Evolutionary conservation across 2,329 filamentous ascomycete species (phyloP), one percentile per base, ranked within the genome.

Genomic region (Phaeosphaeriaceae sp.): DNA sequence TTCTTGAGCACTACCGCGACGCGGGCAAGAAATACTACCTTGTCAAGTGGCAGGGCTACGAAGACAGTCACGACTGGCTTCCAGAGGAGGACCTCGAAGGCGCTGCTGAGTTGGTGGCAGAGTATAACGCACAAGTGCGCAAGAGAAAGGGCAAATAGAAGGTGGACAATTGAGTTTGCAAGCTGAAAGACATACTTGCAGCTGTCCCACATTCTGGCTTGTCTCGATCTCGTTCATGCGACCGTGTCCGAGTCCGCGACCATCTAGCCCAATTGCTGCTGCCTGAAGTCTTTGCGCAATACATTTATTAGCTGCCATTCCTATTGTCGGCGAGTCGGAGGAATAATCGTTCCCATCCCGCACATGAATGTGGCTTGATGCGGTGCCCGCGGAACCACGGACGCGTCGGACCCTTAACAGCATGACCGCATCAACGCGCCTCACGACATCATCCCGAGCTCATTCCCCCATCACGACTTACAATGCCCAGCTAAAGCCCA

Each of bases 1-100:
- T 77, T 22, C 33, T 72, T 0, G 63, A 65, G 46, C 72, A 77
- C 51, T 65, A 60, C 21, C 58, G 61, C 42, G 54, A 69, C 7
- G 53, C 62, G 3, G 58, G 62, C 1, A 61, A 58, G 27, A 71
- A 63, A 3, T 71, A 64, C 53, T 77, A 73, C 27, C 67, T 71
- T 0, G 72, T 77, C n/a, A 75, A 74, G 40, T 77, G 74, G 74
- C 66, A 71, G 21, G 73, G 70, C 1, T 73, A 72, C 44, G 63
- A 71, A 7, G 68, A 75, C 25, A 66, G 63, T 1, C 60, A 66
- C n/a, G 71, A 74, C 47, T 77, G 74, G 73, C 53, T 76, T 4
- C 36, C 65, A 0, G 68, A 70, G 50, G 65, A 68, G 11, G 68
- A 74, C 20, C 60, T 76, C 7, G 61, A 57, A 2, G 69, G 71